Conservation (phyloP, 192 early-diverging fungal species). For the Radiomyces spectabilis region DNA sequence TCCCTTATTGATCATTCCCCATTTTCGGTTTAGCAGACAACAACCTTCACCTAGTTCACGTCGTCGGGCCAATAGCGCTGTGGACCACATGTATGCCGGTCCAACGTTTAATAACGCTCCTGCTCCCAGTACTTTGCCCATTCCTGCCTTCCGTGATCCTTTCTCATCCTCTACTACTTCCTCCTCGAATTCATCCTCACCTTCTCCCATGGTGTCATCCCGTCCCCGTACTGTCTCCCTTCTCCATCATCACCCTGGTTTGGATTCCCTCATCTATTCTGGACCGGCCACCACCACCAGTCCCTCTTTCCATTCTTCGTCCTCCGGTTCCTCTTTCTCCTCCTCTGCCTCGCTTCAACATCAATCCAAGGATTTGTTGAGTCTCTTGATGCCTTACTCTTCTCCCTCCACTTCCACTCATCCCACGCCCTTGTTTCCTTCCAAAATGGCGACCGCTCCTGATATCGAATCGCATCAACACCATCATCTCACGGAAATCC, state of each 20-base stretch:
- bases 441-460: conserved; percentile 37
- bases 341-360: background rate
- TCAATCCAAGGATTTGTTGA: conserved; percentile 10
- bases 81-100: conserved; percentile 36
- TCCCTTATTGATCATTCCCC: background rate
- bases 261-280: too few species aligned
- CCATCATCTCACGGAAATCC: conserved; percentile 42
- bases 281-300: too few species aligned
- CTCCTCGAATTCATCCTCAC: too few species aligned
- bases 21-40: background rate
- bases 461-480: conserved; percentile 11
- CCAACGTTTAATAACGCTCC: conserved; percentile 53
- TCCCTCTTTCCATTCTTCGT: too few species aligned
- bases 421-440: conserved; percentile 19
- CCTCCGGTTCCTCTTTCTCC: too few species aligned
- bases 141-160: conserved; percentile 35
- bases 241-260: background rate
- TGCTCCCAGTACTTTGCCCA: conserved; percentile 42
- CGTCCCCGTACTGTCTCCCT: conserved; percentile 12
- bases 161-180: too few species aligned
- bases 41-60: background rate
- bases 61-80: background rate
- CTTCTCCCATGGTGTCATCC: conserved; percentile 21
- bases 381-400: conserved; percentile 1
- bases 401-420: too few species aligned